Percentiles rank a stretch among this genome's conserved stretches.
These are phyloP conservation scores for Salix dunnii DNA, from an alignment of 345 rosid species.

Conservation along the genomic window DNA sequence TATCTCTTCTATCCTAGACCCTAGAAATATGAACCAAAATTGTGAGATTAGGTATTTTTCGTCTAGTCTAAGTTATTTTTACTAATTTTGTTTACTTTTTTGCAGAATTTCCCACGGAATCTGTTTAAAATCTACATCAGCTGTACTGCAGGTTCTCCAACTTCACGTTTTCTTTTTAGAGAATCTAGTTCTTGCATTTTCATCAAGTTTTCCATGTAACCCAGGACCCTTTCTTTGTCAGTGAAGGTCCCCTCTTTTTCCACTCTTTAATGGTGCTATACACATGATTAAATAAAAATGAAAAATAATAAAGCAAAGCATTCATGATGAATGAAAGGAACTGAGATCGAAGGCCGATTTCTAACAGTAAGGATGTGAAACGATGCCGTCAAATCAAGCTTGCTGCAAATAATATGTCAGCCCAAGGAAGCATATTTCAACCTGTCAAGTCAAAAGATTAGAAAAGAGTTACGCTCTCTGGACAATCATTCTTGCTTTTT, in stretches of 20 bases:
- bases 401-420: not conserved
- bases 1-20: too few species aligned
- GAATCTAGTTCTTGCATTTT: too few species aligned
- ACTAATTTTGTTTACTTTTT: not conserved
- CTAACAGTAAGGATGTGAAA: not conserved
- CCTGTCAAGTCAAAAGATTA: not conserved
- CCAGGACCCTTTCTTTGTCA: too few species aligned
- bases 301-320: too few species aligned
- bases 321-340: too few species aligned
- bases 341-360: not conserved
- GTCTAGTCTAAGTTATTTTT: not conserved
- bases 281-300: too few species aligned
- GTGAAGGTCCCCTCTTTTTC: too few species aligned
- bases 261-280: too few species aligned
- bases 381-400: not conserved
- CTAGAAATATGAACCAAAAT: too few species aligned
- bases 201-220: too few species aligned
- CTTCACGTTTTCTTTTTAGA: too few species aligned
- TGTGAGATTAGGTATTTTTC: not conserved
- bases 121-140: conserved; percentile 54
- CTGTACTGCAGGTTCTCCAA: conserved; percentile 47
- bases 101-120: conserved; percentile 75
- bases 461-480: not conserved
- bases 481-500: not conserved
- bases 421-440: not conserved